Evolutionary conservation across 2,329 filamentous ascomycete genomes (phyloP), one percentile per base, ranked within the genome.

Genomic region (Emergomyces africanus): DNA sequence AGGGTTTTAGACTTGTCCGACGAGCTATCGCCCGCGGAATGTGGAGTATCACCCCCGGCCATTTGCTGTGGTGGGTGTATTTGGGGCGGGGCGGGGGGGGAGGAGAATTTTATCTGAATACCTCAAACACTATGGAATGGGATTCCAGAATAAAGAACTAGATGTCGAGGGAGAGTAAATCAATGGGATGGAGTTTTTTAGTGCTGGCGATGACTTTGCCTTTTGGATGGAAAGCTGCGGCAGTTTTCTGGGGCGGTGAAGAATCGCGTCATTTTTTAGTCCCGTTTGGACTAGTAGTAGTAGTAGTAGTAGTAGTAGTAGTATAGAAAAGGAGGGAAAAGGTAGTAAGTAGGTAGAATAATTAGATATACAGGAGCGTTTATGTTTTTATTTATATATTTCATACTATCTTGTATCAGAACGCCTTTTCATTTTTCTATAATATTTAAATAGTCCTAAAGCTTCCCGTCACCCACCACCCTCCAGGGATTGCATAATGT

Each of bases 41-140:
- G 35, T 18, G 62, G 49, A 20, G 51, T 50, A 14, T 61, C 15
- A 35, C 61, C 48, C 35, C 50, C 57, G 15, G 61, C 60, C 62
- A 64, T 66, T n/a, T 61, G 54, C 44, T 61, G 57, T 18, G 15
- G 30, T n/a, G 15, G 41, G 42, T 54, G 57, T 57, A 35, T 33
- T 50, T 54, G 59, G 41, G 56, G 25, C 30, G 20, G 33, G 28
- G 10, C 55, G 48, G 58, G 39, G 39, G 15, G 59, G 18, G 39
- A 42, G 33, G 48, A 37, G n/a, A 23, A 30, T 41, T 53, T 33
- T 39, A 25, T 53, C 9, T n/a, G 6, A 53, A 25, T 30, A 37
- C 50, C 50, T 25, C 42, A 53, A 39, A 53, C 25, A 8, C n/a
- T 10, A 37, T n/a, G 18, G 30, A 30, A 30, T 10, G 18, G 18